Base-by-base conservation (phyloP, 148 eudicot species). In the Nepenthes mirabilis region DNA sequence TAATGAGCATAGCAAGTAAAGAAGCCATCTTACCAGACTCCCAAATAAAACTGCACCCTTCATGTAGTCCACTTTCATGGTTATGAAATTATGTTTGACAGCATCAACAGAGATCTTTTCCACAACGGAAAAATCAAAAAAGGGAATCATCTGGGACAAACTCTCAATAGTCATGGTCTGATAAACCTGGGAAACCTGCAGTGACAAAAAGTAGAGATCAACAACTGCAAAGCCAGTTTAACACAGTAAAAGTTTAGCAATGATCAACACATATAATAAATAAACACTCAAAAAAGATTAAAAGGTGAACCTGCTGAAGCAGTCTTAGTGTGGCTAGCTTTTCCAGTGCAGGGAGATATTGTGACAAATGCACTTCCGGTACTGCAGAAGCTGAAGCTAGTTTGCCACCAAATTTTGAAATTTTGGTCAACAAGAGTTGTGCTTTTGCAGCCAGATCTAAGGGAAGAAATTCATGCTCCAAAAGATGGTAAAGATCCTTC, bases 21-120 rank as follows among this genome's bases (percentile, higher is more conserved):
- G 36, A 66, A 37, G 51, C 45, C 34, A 71, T 61, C 75, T 76
- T 65, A 88, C 96, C 88, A 78, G 53, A 57, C 70, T 65, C 43
- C 77, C 74, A 65, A 91, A 91, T 34, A 74, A 50, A 65, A 88
- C 79, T 56, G 82, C 80, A 43, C 87, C 88, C 62, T 88, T 91
- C 75, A 79, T 72, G 66, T 88, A 83, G 69, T 91, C 91, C 59
- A 91, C 79, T 74, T 88, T 91, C 88, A 91, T 80, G 36, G 85
- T 76, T 43, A 91, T 68, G 65, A 91, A 91, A 71, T 79, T 82
- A 63, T 85, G 85, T 61, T 80, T 91, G 32, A 75, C 94, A 56
- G 96, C 98, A 77, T 91, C 96, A 14, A 88, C 98, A 53, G 87
- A 83, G 34, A 91, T 86, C 69, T 88, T 91, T 61, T 91, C 98